These are phyloP conservation scores for Phytophthora nicotianae DNA, from an alignment of 352 stramenopile species.

Conservation along the genomic window DNA sequence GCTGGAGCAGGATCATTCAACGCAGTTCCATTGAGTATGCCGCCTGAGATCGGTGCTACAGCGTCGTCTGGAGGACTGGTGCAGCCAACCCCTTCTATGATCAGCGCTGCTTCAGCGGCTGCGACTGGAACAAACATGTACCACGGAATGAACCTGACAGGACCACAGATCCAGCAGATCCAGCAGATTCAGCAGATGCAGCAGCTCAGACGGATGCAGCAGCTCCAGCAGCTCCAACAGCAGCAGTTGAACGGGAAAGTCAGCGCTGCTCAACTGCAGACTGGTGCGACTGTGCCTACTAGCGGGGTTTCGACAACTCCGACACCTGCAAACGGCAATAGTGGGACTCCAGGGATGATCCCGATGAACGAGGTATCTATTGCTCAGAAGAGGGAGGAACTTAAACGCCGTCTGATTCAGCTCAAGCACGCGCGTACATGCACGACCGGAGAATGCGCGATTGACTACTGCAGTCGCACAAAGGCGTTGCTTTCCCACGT, in stretches of 20 bases:
- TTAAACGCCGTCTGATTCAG: constrained; percentile 86
- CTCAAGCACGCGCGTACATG: constrained; percentile 88
- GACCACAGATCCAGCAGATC: constrained; percentile 80
- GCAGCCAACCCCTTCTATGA: constrained; percentile 42
- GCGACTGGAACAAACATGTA: constrained; percentile 59
- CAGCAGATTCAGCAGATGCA: constrained; percentile 90
- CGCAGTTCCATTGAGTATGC: constrained; percentile 72
- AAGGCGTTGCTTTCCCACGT: constrained; percentile 85
- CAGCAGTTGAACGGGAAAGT: constrained; percentile 46
- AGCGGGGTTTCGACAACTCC: constrained; percentile 33
- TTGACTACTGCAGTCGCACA: constrained; percentile 85
- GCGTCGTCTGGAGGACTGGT: constrained; percentile 47
- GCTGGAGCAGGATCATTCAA: constrained; percentile 46
- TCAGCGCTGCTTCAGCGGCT: constrained; percentile 42
- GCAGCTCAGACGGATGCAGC: constrained; percentile 80
- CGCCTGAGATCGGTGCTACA: constrained; percentile 61
- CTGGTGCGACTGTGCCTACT: constrained; percentile 24
- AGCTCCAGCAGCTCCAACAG: constrained; percentile 75
- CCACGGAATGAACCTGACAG: constrained; percentile 79
- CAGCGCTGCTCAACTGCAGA: constrained; percentile 28
- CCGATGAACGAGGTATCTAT: constrained; percentile 84
- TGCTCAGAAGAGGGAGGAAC: constrained; percentile 84
- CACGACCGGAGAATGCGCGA: constrained; percentile 66
- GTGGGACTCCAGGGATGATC: constrained; percentile 48
- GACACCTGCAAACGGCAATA: constrained; percentile 28